These are phyloP conservation scores for Wallacemonas collosoma DNA, from an alignment of 208 protist genomes.

Conservation along the genomic window DNA sequence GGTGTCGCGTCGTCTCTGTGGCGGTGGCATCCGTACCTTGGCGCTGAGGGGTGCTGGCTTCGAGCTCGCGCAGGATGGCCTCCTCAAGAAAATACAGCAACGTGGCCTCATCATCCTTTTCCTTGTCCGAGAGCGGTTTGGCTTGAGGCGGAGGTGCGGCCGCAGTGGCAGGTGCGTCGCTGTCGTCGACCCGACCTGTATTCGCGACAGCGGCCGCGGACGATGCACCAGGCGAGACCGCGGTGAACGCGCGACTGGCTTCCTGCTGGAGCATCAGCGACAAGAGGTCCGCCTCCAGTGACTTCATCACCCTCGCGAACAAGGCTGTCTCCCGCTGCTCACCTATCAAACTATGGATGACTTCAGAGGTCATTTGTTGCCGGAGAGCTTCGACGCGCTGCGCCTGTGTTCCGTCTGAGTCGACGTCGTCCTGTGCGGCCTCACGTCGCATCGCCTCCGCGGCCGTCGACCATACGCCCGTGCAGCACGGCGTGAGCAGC, in stretches of 20 bases:
- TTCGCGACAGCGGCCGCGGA: too few relatives aligned
- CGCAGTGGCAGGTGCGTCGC: too few relatives aligned
- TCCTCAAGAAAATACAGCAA: conserved; percentile 23
- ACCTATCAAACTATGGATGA: conserved; percentile 47
- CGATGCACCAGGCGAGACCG: not conserved
- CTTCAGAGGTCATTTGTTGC: conserved; percentile 33
- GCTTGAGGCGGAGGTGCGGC: too few relatives aligned
- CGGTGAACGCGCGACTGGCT: not conserved
- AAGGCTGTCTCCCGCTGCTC: conserved; percentile 33
- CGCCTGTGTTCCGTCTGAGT: not conserved
- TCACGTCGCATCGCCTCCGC: conserved; percentile 11
- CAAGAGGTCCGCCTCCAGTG: conserved; percentile 36
- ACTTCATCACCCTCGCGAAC: conserved; percentile 30
- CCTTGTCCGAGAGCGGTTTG: not conserved
- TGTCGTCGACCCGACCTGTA: too few relatives aligned
- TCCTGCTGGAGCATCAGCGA: conserved; percentile 26
- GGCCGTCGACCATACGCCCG: conserved; percentile 13
- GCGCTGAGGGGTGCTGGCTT: not conserved
- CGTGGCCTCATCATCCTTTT: conserved; percentile 22
- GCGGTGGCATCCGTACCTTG: not conserved
- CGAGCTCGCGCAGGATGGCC: conserved; percentile 15
- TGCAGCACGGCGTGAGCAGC: conserved; percentile 11
- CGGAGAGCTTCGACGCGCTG: conserved; percentile 8
- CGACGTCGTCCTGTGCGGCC: not conserved
- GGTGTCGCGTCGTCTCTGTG: not conserved